These are phyloP conservation scores for Boletus subparvulus DNA, from an alignment of 768 basidiomycete species.

Conservation along the genomic window DNA sequence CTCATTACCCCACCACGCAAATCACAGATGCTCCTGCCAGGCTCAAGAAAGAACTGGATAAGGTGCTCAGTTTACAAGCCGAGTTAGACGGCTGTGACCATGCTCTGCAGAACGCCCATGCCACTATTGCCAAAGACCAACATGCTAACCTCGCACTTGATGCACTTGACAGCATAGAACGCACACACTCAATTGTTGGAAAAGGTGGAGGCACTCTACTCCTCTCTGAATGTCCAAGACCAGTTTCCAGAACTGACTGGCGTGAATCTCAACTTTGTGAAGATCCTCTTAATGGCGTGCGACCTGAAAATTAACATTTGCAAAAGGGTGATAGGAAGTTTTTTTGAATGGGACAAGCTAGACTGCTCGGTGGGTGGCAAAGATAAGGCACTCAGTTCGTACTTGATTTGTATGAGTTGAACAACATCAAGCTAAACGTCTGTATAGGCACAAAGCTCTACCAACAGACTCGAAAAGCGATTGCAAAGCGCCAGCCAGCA, in stretches of 20 bases:
- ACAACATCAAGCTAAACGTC: no score
- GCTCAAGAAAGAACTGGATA: slow-evolving; percentile 9
- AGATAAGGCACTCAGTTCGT: not conserved
- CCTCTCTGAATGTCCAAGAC: no score
- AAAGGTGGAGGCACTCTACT: slow-evolving; percentile 1
- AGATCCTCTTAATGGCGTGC: no score
- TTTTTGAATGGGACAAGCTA: slow-evolving; percentile 20
- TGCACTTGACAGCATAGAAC: slow-evolving; percentile 24
- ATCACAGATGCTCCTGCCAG: not conserved
- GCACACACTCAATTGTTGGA: not conserved
- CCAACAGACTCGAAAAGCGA: not conserved
- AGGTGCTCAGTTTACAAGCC: slow-evolving; percentile 22
- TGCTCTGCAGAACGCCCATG: slow-evolving; percentile 14
- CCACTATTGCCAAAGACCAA: slow-evolving; percentile 2
- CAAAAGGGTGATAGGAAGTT: no score
- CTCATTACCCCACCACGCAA: not conserved
- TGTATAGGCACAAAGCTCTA: not conserved
- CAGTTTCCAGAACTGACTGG: no score
- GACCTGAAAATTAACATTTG: no score
- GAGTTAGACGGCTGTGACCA: slow-evolving; percentile 27
- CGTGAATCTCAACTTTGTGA: no score
- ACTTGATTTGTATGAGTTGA: not conserved
- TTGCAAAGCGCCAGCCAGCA: not conserved
- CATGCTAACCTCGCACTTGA: not conserved
- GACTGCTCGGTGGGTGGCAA: slow-evolving; percentile 22